Base-by-base conservation (phyloP, 1,139 yeast genomes). In the Pichia sp. region DNA sequence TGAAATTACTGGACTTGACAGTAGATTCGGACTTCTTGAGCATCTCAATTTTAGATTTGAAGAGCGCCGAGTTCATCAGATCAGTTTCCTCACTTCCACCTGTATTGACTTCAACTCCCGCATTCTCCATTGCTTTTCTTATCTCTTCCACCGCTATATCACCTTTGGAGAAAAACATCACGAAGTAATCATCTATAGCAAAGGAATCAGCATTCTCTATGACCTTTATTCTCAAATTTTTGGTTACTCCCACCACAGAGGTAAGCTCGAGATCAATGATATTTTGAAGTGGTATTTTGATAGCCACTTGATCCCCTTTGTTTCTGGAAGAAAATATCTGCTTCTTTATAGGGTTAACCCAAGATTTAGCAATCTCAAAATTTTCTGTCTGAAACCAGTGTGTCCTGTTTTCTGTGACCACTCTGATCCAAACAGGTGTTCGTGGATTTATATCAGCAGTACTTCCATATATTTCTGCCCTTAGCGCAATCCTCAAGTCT, bases 271-370 rank as follows among this genome's bases (percentile, higher is more conserved):
- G 55, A 46, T 79, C 85, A 12, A 76, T 52, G n/a, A 88, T 64
- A 48, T 78, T 79, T 28, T 67, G 71, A 19, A 83, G 55, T 0
- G 97, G 96, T 8, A 88, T 74, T 48, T 82, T 82, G 13, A 88
- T 65, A 26, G 83, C 72, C 9, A 86, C 94, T 44, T 80, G 79
- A 48, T 80, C 80, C 15, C 79, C 80, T 27, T 70, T 65, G 53
- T 84, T 83, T 33, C 83, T 66, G 34, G 81, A 71, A 7, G 87
- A 68, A 57, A 88, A 88, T 3, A 85, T 76, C 39, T 81, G 78
- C 50, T 83, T 84, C 44, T 84, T 83, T 33, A 88, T 60, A 14
- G 72, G 64, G 41, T 78, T 78, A 33, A 76, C 80, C 97, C 97
- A 88, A 28, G 77, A 73, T 39, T 82, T 67, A 0, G 96, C 96